Percentiles rank a stretch among this genome's conserved stretches.
Evolutionary conservation across 768 basidiomycete genomes (phyloP).

Genomic region (Kwoniella bestiolae): DNA sequence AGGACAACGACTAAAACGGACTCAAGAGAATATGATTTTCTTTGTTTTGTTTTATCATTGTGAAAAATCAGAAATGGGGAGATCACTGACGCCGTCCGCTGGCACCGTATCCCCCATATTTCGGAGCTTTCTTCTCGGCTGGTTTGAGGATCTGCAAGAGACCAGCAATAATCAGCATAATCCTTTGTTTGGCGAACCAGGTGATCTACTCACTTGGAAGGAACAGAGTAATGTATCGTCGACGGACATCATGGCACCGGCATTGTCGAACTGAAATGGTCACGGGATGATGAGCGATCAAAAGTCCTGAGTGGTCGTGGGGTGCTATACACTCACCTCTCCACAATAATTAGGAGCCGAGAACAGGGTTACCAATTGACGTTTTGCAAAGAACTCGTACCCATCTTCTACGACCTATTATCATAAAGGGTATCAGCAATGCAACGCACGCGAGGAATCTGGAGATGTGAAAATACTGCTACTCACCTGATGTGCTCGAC

Average conservation of each 20-base stretch:
- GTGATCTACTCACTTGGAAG: constrained; percentile 74
- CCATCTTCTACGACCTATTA: constrained; percentile 97
- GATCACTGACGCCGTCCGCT: constrained; percentile 60
- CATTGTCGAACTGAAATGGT: constrained; percentile 86
- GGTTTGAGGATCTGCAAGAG: constrained; percentile 86
- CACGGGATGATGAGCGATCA: not conserved
- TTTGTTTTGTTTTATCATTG: constrained; percentile 4
- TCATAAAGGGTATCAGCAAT: no score
- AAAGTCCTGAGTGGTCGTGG: no score
- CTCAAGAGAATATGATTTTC: constrained; percentile 16
- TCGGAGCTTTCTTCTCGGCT: constrained; percentile 92
- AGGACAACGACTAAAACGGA: constrained; percentile 69
- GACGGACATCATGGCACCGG: constrained; percentile 99
- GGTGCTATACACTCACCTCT: constrained; percentile 54
- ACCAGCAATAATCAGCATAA: not conserved
- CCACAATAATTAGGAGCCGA: constrained; percentile 73
- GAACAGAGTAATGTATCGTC: constrained; percentile 96
- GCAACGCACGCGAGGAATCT: no score
- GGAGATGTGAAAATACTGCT: not conserved
- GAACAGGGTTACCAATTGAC: constrained; percentile 94
- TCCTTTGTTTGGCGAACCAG: no score
- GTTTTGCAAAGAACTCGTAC: constrained; percentile 98
- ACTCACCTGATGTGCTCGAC: constrained; percentile 93
- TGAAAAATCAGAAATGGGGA: constrained; percentile 16
- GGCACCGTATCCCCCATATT: constrained; percentile 60